These are phyloP conservation scores for Filobasidium uniguttulatum DNA, from an alignment of 1,284 basidiomycete genomes.

Conservation along the genomic window DNA sequence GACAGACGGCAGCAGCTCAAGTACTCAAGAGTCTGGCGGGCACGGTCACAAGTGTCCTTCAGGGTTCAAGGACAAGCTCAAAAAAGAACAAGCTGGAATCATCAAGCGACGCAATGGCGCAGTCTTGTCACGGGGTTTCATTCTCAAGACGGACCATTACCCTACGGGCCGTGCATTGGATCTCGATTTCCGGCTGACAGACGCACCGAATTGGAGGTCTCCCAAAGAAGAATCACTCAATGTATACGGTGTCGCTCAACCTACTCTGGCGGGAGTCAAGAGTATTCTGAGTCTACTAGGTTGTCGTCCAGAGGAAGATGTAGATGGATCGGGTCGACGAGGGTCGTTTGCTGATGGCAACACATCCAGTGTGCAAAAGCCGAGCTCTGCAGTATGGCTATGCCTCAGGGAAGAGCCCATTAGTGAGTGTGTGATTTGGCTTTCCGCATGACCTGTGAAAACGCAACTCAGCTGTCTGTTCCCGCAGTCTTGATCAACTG, in stretches of 20 bases:
- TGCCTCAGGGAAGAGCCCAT: constrained; percentile 1
- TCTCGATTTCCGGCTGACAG: constrained; percentile 74
- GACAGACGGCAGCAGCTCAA: no score
- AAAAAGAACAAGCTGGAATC: constrained; percentile 38
- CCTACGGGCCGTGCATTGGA: constrained; percentile 64
- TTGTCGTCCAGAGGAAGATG: constrained; percentile 49
- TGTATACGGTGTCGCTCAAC: constrained; percentile 88
- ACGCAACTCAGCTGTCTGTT: no score
- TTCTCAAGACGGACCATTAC: constrained; percentile 63
- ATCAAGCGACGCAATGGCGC: constrained; percentile 80
- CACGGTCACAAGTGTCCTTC: no score
- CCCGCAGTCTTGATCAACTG: constrained; percentile 52
- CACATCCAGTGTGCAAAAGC: neutral
- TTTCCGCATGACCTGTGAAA: no score
- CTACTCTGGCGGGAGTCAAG: constrained; percentile 79
- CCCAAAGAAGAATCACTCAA: constrained; percentile 62
- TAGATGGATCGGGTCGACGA: constrained; percentile 5
- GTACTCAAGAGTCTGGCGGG: no score
- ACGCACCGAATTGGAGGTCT: constrained; percentile 89
- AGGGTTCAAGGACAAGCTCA: constrained; percentile 8
- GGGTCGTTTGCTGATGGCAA: neutral
- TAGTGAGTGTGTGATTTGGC: neutral
- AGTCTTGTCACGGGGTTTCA: constrained; percentile 74
- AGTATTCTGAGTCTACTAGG: constrained; percentile 80
- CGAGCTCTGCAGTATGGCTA: neutral